Conservation (phyloP, 192 early-diverging fungal genomes). For the Martensiomyces pterosporus region DNA sequence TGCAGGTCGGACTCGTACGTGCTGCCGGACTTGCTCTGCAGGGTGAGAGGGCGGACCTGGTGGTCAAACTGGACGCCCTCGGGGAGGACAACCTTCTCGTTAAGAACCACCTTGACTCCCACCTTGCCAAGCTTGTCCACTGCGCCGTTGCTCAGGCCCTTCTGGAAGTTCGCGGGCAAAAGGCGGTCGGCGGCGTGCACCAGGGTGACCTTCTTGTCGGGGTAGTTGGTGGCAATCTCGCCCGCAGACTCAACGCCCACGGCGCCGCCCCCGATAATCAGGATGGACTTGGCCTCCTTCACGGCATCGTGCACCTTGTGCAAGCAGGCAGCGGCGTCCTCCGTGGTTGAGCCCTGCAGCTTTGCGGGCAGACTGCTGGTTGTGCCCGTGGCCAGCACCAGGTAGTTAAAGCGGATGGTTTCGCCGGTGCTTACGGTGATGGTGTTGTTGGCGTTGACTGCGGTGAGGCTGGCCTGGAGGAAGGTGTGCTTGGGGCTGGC, state of each 20-base stretch:
- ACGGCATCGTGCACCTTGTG: slow-evolving; percentile 38
- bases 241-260: slow-evolving; percentile 58
- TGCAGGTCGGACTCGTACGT: slow-evolving; percentile 57
- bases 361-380: slow-evolving; percentile 52
- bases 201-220: slow-evolving; percentile 48
- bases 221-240: slow-evolving; percentile 51
- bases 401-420: slow-evolving; percentile 58
- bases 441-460: slow-evolving; percentile 32
- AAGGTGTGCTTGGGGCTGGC: slow-evolving; percentile 31
- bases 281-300: slow-evolving; percentile 44
- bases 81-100: slow-evolving; percentile 48
- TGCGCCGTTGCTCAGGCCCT: slow-evolving; percentile 29
- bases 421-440: slow-evolving; percentile 51
- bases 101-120: slow-evolving; percentile 51
- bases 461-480: slow-evolving; percentile 48
- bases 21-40: slow-evolving; percentile 47
- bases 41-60: slow-evolving; percentile 19
- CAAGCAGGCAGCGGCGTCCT: slow-evolving; percentile 31
- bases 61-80: slow-evolving; percentile 45
- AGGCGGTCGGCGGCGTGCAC: slow-evolving; percentile 45
- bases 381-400: slow-evolving; percentile 62
- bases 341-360: slow-evolving; percentile 18
- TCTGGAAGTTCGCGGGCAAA: slow-evolving; percentile 49
- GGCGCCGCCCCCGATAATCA: slow-evolving; percentile 69
- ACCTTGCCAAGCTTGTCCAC: slow-evolving; percentile 38